Base-by-base conservation (phyloP, 257 asterid genomes). In the Nicotiana benthamiana region DNA sequence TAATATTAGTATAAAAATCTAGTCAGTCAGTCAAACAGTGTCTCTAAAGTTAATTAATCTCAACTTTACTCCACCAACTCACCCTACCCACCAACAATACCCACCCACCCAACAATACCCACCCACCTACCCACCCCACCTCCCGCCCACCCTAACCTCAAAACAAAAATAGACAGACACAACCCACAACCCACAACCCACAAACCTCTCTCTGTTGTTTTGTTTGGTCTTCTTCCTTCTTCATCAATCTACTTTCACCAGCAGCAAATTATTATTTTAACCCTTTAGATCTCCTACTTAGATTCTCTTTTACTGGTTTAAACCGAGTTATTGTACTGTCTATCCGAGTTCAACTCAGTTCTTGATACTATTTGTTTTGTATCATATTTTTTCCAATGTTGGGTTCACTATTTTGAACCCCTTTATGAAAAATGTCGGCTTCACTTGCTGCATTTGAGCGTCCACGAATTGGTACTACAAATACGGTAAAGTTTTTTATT, bases 381-480 rank as follows among this genome's bases (percentile, higher is more conserved):
- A 3, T 57, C 27, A n/a, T 57, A 20, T 36, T 26, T 40, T 62
- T 62, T 60, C 61, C 61, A 72, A 72, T 72, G 78, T 72, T 48
- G 78, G 61, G 9, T 70, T 70, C 77, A 15, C 3, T 70, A 20
- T 70, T 11, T 27, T 70, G 77, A 70, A 70, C 57, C 57, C 56
- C 56, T n/a, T 36, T 40, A 20, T 52, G 53, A 79, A 80, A 85
- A 88, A 93, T 93, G 98, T 89, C 97, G 84, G 95, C 97, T 82
- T 65, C 98, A 82, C 84, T 89, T 53, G 90, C 98, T 82, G 90
- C 97, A 82, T 90, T 91, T 82, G 97, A 92, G 77, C 97, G 97
- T 32, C 97, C 99, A 83, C 97, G 98, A 51, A 86, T 91, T 60
- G 97, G 96, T 70, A 86, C 91, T 85, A 87, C 98, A 1, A 95